Percentiles rank a stretch among this genome's conserved stretches.
Conservation (phyloP, 306 rosid genomes). For the Vigna nakashimae region DNA sequence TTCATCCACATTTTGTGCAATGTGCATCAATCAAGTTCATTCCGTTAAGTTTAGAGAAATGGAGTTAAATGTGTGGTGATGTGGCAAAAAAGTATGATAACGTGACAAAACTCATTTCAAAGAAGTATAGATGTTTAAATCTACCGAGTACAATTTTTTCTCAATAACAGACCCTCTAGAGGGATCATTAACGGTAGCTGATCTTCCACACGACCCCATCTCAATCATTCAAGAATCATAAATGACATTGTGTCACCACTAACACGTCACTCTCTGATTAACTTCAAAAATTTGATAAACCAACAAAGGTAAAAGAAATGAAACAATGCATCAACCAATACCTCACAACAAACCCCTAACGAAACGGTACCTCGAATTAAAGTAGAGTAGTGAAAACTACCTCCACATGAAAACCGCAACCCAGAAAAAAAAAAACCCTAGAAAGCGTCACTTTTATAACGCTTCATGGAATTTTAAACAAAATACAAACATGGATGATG, state of each 20-base stretch:
- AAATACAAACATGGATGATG: too few species aligned
- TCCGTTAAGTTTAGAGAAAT: too few species aligned
- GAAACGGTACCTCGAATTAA: conserved; percentile 35
- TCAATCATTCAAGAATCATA: conserved; percentile 46
- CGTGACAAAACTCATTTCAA: too few species aligned
- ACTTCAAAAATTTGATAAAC: conserved; percentile 12
- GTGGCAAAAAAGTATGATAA: too few species aligned
- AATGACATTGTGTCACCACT: conserved; percentile 16
- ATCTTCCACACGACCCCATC: conserved; percentile 80
- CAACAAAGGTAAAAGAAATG: conserved; percentile 8
- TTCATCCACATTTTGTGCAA: too few species aligned
- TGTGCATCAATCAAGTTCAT: too few species aligned
- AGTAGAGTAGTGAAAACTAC: conserved; percentile 34
- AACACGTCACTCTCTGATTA: conserved; percentile 47
- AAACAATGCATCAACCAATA: conserved; percentile 52
- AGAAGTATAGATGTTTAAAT: too few species aligned
- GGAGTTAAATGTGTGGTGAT: too few species aligned
- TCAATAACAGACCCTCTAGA: conserved; percentile 44
- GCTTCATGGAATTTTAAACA: too few species aligned
- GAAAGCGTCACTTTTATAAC: conserved; percentile 24
- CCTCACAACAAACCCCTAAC: conserved; percentile 40
- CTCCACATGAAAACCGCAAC: conserved; percentile 47
- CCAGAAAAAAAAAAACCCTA: conserved; percentile 63
- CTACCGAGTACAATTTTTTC: conserved; percentile 51
- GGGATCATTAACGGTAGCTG: conserved; percentile 54